Evolutionary conservation across 306 rosid genomes (phyloP), one percentile per base, ranked within the genome.

Genomic region (Trifolium fragiferum): DNA sequence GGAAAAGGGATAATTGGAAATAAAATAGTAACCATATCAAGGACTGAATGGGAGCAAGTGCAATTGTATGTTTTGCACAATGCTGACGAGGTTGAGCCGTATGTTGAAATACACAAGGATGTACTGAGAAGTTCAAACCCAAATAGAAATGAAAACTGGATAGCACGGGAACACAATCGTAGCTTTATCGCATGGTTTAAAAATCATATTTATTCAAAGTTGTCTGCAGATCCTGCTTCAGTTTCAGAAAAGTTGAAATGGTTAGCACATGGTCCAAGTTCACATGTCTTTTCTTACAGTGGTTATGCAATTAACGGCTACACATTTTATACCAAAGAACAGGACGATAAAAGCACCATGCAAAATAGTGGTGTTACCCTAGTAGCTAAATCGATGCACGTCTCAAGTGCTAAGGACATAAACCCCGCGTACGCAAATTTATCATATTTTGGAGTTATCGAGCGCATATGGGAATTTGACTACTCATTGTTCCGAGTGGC

Each of bases 291-390:
- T 54, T 54, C 27, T 54, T 54, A 54, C 11, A 54, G 1, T 0
- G 27, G 13, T 1, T 54, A 18, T 10, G 6, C 25, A 19, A 20
- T 54, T 54, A 54, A 9, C 6, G 60, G 32, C 5, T 54, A 54
- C 60, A 54, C 60, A 54, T 20, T 54, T 54, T 51, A 54, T 54
- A 54, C 60, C 21, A 54, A 54, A 54, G 32, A 54, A 9, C 32
- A 54, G 7, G 60, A 54, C 20, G 60, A 19, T 54, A 19, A 19
- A n/a, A 54, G 5, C 6, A 19, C 27, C 10, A 54, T 54, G 60
- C 60, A 54, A 18, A 19, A 51, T 51, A 51, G 23, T 51, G 11
- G 58, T 51, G 58, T 51, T 25, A 51, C 58, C 58, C 8, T 47
- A 15, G 19, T 47, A 14, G 18, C 53, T 14, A 18, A 47, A 47